Evolutionary conservation across 306 rosid species (phyloP).

Genomic region (Ormosia semicastrata): DNA sequence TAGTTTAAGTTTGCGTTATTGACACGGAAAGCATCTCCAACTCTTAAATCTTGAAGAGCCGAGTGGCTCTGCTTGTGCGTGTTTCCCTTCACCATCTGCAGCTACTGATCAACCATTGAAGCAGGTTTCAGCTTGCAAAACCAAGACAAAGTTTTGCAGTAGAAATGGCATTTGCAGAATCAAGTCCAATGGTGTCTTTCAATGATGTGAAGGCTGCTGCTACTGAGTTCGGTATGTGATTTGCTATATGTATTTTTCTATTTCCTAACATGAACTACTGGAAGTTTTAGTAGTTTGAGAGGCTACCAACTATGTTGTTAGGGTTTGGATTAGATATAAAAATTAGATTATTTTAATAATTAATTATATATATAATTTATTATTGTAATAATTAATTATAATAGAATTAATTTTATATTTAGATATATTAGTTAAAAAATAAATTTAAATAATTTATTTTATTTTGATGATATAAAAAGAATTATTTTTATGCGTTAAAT

Average conservation of each 20-base stretch:
- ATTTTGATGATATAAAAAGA: too few relatives aligned
- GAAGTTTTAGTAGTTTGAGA: not conserved
- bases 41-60: not conserved
- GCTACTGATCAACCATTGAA: not conserved
- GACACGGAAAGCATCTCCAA: conserved; percentile 32
- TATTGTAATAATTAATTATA: too few relatives aligned
- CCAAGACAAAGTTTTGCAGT: not conserved
- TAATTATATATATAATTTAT: too few relatives aligned
- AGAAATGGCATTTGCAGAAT: conserved; percentile 4
- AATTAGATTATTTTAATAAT: too few relatives aligned
- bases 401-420: too few relatives aligned
- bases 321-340: too few relatives aligned
- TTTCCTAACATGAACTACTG: not conserved
- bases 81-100: not conserved
- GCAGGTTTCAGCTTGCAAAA: not conserved
- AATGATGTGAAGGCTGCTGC: conserved; percentile 24
- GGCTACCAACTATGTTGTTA: not conserved
- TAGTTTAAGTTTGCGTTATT: conserved; percentile 27
- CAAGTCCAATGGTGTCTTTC: not conserved
- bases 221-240: conserved; percentile 38
- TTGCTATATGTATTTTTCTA: not conserved
- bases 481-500: too few relatives aligned
- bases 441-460: too few relatives aligned
- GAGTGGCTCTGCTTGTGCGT: not conserved
- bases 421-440: too few relatives aligned